Conservation (phyloP, 805 yeast genomes). For the Barnettozyma sucrosica region DNA sequence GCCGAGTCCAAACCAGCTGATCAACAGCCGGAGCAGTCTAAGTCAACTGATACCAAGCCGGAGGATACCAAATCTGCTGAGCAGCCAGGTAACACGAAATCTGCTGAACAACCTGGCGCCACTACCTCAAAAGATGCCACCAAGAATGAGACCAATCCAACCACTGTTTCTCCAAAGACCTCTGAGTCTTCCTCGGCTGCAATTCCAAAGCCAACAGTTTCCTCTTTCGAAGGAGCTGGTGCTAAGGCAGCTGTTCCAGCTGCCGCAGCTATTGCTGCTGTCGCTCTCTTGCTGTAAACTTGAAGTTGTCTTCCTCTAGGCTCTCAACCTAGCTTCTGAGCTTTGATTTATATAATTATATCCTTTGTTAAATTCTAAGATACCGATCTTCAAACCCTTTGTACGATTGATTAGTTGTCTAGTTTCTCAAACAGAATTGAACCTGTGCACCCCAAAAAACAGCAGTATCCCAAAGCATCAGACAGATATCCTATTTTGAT, state of each 20-base stretch:
- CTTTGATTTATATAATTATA: not conserved
- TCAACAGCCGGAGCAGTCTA: not conserved
- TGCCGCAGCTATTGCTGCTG: constrained; percentile 17
- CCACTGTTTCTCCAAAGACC: constrained; percentile 10
- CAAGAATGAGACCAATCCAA: constrained; percentile 2
- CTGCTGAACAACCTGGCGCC: not conserved
- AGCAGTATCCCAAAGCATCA: too few relatives aligned
- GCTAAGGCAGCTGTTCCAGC: constrained; percentile 18
- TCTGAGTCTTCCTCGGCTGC: constrained; percentile 5
- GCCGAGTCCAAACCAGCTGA: not conserved
- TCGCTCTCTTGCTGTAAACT: constrained; percentile 14
- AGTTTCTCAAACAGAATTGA: too few relatives aligned
- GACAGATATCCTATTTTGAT: too few relatives aligned
- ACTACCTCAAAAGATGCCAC: not conserved
- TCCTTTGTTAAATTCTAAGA: not conserved
- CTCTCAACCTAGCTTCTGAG: not conserved
- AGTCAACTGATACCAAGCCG: constrained; percentile 1
- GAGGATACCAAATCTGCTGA: constrained; percentile 1
- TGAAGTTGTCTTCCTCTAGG: not conserved
- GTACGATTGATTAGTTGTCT: too few relatives aligned
- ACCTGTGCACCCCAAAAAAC: too few relatives aligned
- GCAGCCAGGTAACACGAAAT: not conserved
- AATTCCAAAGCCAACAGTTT: constrained; percentile 9
- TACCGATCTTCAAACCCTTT: too few relatives aligned
- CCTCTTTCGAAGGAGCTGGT: constrained; percentile 21